phyloP scores from a whole-genome alignment of 129 eudicot species.

The Lonicera japonica region DNA sequence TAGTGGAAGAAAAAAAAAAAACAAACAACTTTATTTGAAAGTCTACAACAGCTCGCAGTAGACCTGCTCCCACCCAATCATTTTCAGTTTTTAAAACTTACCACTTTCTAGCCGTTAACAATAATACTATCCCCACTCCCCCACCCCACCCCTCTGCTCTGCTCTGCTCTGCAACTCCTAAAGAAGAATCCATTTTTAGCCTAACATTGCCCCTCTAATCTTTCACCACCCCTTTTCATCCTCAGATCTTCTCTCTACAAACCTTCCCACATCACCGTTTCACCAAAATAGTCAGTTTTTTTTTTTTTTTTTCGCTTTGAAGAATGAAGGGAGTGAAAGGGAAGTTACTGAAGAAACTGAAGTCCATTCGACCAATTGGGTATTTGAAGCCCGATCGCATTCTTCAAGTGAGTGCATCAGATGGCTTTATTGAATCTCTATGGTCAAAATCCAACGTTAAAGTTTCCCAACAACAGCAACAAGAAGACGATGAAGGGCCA shows the following conservation, averaged over 20 bases:
- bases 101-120: slow-evolving; percentile 9
- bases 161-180: neutral
- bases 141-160: neutral
- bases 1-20: too few relatives aligned
- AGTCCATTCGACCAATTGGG: slow-evolving; percentile 67
- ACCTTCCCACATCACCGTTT: neutral
- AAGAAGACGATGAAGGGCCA: slow-evolving; percentile 24
- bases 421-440: slow-evolving; percentile 29
- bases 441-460: slow-evolving; percentile 25
- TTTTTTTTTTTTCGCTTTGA: neutral
- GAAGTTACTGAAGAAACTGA: slow-evolving; percentile 70
- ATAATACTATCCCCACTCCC: neutral
- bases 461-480: slow-evolving; percentile 21
- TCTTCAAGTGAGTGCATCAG: slow-evolving; percentile 34
- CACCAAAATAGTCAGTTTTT: neutral
- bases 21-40: too few relatives aligned
- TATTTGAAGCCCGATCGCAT: slow-evolving; percentile 63
- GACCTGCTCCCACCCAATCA: neutral
- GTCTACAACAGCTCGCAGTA: neutral
- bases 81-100: neutral
- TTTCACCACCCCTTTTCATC: neutral
- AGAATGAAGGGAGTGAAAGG: slow-evolving; percentile 73
- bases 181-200: neutral
- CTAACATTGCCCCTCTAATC: neutral
- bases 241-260: neutral